Evolutionary conservation across 2,329 filamentous ascomycete species (phyloP).

Genomic region (Berkeleyomyces rouxiae): DNA sequence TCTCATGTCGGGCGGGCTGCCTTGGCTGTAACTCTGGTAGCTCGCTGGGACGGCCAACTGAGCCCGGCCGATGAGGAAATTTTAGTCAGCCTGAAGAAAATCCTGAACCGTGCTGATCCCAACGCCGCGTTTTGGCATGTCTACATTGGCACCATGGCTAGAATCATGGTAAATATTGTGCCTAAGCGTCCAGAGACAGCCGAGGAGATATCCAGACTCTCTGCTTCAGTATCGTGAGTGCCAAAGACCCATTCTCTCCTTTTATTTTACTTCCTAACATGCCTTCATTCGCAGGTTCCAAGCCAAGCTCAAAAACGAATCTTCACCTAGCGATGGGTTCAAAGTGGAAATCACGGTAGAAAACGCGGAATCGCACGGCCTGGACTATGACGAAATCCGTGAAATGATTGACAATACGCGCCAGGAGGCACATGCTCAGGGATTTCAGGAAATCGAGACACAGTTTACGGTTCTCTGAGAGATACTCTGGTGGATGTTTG

Average conservation of each 20-base stretch:
- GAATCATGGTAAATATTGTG: slow-evolving; percentile 26
- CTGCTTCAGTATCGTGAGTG: slow-evolving; percentile 26
- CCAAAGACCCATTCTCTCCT: not conserved
- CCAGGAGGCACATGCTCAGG: not conserved
- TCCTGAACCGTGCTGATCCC: slow-evolving; percentile 24
- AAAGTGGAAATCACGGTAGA: not conserved
- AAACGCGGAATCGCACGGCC: not conserved
- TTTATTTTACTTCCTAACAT: not conserved
- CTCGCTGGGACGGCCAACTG: slow-evolving; percentile 53
- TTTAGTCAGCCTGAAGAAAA: slow-evolving; percentile 25
- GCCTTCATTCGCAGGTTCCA: not conserved
- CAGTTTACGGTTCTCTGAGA: not conserved
- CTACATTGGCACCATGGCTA: slow-evolving; percentile 34
- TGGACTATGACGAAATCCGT: slow-evolving; percentile 21
- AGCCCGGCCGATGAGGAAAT: slow-evolving; percentile 31
- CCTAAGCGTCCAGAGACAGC: slow-evolving; percentile 25
- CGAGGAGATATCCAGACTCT: slow-evolving; percentile 19
- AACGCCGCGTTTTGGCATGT: slow-evolving; percentile 35
- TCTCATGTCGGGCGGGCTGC: slow-evolving; percentile 55
- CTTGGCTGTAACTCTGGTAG: slow-evolving; percentile 53
- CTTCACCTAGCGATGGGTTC: not conserved
- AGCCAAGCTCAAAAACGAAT: not conserved
- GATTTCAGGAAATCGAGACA: not conserved
- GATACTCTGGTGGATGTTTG: not conserved
- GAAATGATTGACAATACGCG: not conserved